Conservation (phyloP, 306 rosid species). For the Mucuna pruriens region DNA sequence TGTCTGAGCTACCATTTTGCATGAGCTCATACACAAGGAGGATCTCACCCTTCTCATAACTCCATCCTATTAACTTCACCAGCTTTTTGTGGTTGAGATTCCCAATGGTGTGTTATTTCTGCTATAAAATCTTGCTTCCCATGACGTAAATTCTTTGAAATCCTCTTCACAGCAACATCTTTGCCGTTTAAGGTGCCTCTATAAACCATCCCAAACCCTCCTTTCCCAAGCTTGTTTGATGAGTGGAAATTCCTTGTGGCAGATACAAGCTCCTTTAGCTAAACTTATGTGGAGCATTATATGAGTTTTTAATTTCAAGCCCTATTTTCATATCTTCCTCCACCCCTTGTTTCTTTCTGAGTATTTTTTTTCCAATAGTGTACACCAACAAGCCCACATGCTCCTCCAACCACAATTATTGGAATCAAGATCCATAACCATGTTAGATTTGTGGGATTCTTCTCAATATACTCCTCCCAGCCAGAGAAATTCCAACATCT, state of each 20-base stretch:
- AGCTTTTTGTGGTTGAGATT: slow-evolving; percentile 10
- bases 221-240: slow-evolving; percentile 14
- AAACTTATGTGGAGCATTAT: not conserved
- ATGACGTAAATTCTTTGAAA: not conserved
- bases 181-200: not conserved
- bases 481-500: not conserved
- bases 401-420: slow-evolving; percentile 14
- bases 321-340: slow-evolving; percentile 17
- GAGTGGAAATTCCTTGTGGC: slow-evolving; percentile 17
- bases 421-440: slow-evolving; percentile 26
- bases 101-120: slow-evolving; percentile 20
- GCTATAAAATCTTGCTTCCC: slow-evolving; percentile 2
- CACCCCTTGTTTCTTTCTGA: not conserved
- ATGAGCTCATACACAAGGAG: slow-evolving; percentile 18
- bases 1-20: slow-evolving; percentile 20
- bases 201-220: slow-evolving; percentile 8
- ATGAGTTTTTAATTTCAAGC: not conserved
- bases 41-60: slow-evolving; percentile 15
- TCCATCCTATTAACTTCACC: not conserved
- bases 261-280: not conserved
- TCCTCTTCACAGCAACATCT: slow-evolving; percentile 25
- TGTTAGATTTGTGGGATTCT: not conserved
- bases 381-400: not conserved
- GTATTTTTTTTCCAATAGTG: not conserved
- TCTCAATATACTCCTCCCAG: slow-evolving; percentile 6